phyloP scores from a whole-genome alignment of 106 monocot species.

The Dactylorhiza incarnata region DNA sequence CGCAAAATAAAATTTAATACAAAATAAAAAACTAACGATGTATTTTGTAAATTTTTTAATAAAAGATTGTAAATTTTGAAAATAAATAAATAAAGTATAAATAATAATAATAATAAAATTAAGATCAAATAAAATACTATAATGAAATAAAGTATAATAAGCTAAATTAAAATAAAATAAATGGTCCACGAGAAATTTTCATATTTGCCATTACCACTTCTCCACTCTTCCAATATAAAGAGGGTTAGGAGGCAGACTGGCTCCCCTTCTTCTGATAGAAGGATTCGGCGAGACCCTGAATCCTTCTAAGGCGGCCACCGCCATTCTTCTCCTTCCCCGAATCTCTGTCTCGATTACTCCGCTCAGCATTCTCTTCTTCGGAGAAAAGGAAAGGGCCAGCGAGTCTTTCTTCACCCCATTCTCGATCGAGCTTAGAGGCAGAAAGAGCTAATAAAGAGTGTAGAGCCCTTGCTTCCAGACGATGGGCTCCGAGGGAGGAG shows the following conservation, averaged over 20 bases:
- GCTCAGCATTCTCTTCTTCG: neutral
- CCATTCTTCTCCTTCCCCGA: neutral
- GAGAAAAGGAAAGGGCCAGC: conserved; percentile 2
- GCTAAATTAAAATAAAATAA: neutral
- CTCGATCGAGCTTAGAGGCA: neutral
- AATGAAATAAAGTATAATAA: no score
- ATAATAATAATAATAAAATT: no score
- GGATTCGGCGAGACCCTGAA: neutral
- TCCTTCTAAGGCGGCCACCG: neutral
- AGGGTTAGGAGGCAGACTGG: neutral
- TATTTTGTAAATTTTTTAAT: no score
- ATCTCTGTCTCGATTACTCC: neutral
- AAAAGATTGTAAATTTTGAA: no score
- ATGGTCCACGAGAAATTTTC: neutral
- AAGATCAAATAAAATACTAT: no score
- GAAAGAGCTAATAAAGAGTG: no score
- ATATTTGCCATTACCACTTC: neutral
- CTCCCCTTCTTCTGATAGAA: neutral
- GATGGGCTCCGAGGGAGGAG: conserved; percentile 12
- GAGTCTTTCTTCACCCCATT: neutral
- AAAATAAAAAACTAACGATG: no score
- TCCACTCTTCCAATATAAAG: no score
- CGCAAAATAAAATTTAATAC: no score
- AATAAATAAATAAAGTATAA: no score
- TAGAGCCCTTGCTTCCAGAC: neutral